A percentile compares a stretch with the other conserved stretches of the same genome.
Conservation (phyloP, 106 monocot species). For the Platanthera zijinensis region DNA sequence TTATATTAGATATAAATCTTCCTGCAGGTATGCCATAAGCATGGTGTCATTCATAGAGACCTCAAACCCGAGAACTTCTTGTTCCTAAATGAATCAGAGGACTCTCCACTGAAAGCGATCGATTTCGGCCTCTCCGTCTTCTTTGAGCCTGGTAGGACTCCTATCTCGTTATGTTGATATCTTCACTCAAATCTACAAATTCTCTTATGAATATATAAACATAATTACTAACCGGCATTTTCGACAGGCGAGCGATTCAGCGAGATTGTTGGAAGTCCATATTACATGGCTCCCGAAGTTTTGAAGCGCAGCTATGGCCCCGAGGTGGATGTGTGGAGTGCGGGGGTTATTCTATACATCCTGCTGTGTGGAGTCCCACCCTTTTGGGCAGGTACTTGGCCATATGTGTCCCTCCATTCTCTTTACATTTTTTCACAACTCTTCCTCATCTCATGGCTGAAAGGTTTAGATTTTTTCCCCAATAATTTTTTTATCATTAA, state of each 20-base stretch:
- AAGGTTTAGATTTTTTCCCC: not conserved
- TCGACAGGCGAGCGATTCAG: slow-evolving; percentile 34
- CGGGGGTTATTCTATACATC: slow-evolving; percentile 62
- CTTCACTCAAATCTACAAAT: not conserved
- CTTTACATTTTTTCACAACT: not conserved
- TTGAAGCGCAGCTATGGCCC: slow-evolving; percentile 53
- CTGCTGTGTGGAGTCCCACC: slow-evolving; percentile 60
- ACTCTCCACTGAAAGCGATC: slow-evolving; percentile 45
- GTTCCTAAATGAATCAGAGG: slow-evolving; percentile 34
- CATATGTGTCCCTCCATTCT: not conserved
- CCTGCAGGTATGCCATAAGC: slow-evolving; percentile 34
- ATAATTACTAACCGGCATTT: not conserved
- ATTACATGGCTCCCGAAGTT: slow-evolving; percentile 67
- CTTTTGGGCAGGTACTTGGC: slow-evolving; percentile 55
- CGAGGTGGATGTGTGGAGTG: slow-evolving; percentile 57
- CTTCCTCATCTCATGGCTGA: not conserved
- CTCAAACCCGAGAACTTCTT: slow-evolving; percentile 72
- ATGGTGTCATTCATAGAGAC: slow-evolving; percentile 57
- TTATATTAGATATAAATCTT: not conserved
- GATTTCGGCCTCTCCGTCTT: slow-evolving; percentile 68
- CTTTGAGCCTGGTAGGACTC: slow-evolving; percentile 39
- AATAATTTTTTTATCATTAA: not conserved
- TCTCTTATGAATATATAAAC: not conserved
- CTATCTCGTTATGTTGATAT: not conserved
- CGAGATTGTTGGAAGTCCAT: slow-evolving; percentile 60